Conservation (phyloP, 148 eudicot species). For the Rhododendron vialii region DNA sequence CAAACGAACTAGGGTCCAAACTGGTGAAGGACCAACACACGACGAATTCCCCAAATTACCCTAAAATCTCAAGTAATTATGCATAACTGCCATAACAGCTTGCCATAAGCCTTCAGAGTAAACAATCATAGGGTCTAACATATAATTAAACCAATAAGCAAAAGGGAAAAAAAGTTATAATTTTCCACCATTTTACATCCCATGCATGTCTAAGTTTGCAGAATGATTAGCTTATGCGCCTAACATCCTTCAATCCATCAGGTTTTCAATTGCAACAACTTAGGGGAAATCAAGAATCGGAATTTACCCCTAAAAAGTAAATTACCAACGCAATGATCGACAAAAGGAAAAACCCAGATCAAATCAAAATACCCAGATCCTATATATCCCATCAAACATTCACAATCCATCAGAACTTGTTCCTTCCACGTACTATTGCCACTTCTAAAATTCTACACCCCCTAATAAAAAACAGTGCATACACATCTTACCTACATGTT, state of each 20-base stretch:
- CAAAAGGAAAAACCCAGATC: conserved; percentile 2
- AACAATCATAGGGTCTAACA: not conserved
- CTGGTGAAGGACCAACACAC: not conserved
- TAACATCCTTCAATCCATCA: not conserved
- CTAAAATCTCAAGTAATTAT: not conserved
- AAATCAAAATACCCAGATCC: conserved; percentile 5
- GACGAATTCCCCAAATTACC: not conserved
- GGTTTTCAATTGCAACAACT: not conserved
- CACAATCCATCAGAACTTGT: not conserved
- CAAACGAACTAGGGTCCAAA: not conserved
- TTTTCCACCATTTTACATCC: not conserved
- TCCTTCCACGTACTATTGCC: not conserved
- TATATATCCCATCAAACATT: not conserved
- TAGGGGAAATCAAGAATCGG: not conserved
- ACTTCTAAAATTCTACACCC: not conserved
- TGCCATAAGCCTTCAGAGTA: not conserved
- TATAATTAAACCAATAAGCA: not conserved
- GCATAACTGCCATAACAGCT: too few species aligned
- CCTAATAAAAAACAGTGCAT: not conserved
- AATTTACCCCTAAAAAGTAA: not conserved
- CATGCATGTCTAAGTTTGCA: not conserved
- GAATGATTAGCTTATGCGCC: not conserved
- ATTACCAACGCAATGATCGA: too few species aligned
- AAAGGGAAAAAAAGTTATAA: not conserved
- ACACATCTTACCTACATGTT: not conserved